Conservation (phyloP, 176 grass and related monocot genomes). For the Juncus inflexus region DNA sequence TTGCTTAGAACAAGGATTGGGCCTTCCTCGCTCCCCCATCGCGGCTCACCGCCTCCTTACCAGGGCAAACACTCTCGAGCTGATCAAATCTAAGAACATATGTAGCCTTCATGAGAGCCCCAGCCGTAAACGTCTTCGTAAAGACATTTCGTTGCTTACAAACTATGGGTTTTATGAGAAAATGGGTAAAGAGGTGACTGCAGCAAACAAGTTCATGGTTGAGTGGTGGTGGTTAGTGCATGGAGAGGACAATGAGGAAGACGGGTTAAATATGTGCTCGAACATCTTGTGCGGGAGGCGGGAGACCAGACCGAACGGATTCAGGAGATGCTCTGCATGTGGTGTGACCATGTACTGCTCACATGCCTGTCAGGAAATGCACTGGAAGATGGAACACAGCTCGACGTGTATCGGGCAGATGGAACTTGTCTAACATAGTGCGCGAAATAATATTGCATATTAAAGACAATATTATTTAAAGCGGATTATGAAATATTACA, state of each 20-base stretch:
- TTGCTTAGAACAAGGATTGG: slow-evolving; percentile 77
- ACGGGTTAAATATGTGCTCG: slow-evolving; percentile 51
- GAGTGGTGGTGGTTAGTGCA: slow-evolving; percentile 35
- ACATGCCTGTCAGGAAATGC: slow-evolving; percentile 65
- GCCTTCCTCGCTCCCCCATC: slow-evolving; percentile 43
- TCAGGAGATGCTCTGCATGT: slow-evolving; percentile 73
- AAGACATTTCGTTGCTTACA: not conserved
- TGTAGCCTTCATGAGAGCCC: slow-evolving; percentile 15
- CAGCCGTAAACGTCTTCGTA: not conserved
- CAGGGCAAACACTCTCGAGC: slow-evolving; percentile 56
- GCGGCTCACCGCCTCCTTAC: slow-evolving; percentile 60
- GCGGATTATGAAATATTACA: no score
- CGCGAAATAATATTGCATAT: no score
- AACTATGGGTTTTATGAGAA: not conserved
- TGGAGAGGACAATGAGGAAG: not conserved
- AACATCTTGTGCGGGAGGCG: slow-evolving; percentile 52
- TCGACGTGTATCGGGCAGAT: slow-evolving; percentile 28
- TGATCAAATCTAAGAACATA: slow-evolving; percentile 12
- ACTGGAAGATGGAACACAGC: slow-evolving; percentile 71
- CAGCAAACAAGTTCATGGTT: slow-evolving; percentile 8
- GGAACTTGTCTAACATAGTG: no score
- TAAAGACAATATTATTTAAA: no score
- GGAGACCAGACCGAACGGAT: slow-evolving; percentile 64
- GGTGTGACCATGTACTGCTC: slow-evolving; percentile 66
- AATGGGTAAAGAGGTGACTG: slow-evolving; percentile 38